Evolutionary conservation across 495 filamentous ascomycete genomes (phyloP), one percentile per base, ranked within the genome.

Genomic region (Xylaria bambusicola): DNA sequence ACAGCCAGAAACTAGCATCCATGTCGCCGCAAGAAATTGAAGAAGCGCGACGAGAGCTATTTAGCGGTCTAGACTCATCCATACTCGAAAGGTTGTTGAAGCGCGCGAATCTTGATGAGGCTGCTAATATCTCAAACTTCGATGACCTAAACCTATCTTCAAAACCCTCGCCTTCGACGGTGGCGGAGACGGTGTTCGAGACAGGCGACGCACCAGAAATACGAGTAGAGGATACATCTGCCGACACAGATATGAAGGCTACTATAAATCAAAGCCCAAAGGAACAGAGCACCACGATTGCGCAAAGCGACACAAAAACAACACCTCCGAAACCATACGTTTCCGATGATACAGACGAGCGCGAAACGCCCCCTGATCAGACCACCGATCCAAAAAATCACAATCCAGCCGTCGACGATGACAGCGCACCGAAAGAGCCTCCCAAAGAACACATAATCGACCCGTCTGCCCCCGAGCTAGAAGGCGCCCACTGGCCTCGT

Each of bases 1-100:
- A 98, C 68, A 80, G 76, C 17, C 82, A 85, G 53, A 80, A 83
- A 46, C 66, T 98, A 44, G 86, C 87, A 8, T 76, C 80, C 10
- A 97, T 98, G 94, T 90, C 91, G 20, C 73, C 83, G 0, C 79
- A 84, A 31, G 88, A 97, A 70, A 96, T 98, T 47, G 83, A 88
- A 62, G 73, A 84, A 41, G 91, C 93, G 58, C 82, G 84, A 31
- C 78, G 83, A 48, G 93, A 98, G 27, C 71, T 98, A 2, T 78
- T 93, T 65, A 77, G 72, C 29, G 79, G 80, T 3, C 73, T 98
- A 55, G 83, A 87, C 59, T 86, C 91, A 1, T 80, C 80, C 0
- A 72, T 96, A 13, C 77, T 98, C 18, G 81, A 96, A 65, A 82
- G 82, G 58, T 82, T 98, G 33, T 78, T 98, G 1, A 86, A 84